phyloP scores from a whole-genome alignment of 2,329 filamentous ascomycete species.

The Hymenotorrendiella dingleyae region DNA sequence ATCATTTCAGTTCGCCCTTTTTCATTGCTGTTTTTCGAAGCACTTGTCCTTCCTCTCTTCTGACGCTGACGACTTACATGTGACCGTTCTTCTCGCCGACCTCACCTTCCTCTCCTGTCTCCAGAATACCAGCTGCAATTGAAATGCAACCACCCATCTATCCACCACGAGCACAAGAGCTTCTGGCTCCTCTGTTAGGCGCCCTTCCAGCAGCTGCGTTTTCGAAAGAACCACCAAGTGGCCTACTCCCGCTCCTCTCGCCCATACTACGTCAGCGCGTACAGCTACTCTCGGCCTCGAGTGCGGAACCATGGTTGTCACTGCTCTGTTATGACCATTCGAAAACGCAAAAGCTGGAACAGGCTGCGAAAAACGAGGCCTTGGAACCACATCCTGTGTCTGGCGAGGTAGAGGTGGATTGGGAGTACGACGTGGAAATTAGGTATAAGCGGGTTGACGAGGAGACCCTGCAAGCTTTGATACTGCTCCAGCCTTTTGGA shows the following conservation, averaged over 20 bases:
- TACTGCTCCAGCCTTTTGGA: constrained; percentile 55
- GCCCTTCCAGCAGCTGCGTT: constrained; percentile 53
- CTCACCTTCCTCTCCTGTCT: not conserved
- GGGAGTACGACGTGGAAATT: constrained; percentile 57
- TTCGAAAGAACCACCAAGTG: constrained; percentile 50
- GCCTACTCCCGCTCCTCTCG: constrained; percentile 54
- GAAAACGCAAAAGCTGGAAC: constrained; percentile 48
- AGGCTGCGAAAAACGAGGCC: constrained; percentile 54
- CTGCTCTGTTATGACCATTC: constrained; percentile 62
- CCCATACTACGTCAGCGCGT: constrained; percentile 62
- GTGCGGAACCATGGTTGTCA: constrained; percentile 64
- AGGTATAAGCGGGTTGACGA: constrained; percentile 64
- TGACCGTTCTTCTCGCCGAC: not conserved
- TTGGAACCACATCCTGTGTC: constrained; percentile 78
- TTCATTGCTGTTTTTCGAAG: too few relatives aligned
- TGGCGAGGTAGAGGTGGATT: constrained; percentile 69
- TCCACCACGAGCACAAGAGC: constrained; percentile 41
- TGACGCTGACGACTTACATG: constrained; percentile 1
- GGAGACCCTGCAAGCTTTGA: constrained; percentile 67
- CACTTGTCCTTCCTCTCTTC: not conserved
- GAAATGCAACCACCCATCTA: constrained; percentile 30
- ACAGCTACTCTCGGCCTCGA: constrained; percentile 55
- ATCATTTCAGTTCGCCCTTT: too few relatives aligned
- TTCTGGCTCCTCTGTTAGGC: constrained; percentile 52
- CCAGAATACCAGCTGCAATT: not conserved